Base-by-base conservation (phyloP, 495 filamentous ascomycete species). In the Aspergillus asperescens region DNA sequence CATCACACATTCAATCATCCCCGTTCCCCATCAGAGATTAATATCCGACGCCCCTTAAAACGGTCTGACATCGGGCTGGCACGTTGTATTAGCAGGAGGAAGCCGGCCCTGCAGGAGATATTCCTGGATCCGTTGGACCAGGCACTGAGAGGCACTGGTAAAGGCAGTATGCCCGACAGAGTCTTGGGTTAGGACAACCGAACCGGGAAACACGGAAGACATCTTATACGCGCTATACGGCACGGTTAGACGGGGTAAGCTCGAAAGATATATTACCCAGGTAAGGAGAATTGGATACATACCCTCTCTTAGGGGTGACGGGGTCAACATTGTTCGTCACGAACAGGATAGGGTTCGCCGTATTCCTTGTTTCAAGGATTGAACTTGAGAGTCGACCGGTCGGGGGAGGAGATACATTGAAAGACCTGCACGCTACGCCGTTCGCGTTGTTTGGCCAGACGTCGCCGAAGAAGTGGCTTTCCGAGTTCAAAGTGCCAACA, bases 121-220 rank as follows among this genome's bases (percentile, higher is more conserved):
- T 10, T 10, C 16, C 42, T 31, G 42, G n/a, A 31, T 13, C 3
- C 16, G 25, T 8, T 27, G 25, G 1, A 12, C 22, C 1, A 45
- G 15, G 24, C 42, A 45, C 4, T 3, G 3, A 24, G 42, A 45
- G 6, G 25, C 24, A 20, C 42, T 45, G 24, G 15, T 3, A n/a
- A 45, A 31, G 12, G 42, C 42, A 3, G 42, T 45, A n/a, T 45
- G 42, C 12, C 42, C 42, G n/a, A 45, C 42, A 1, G 42, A 31
- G 27, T 45, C 6, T 8, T 45, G 42, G 15, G 16, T 19, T 1
- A 45, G 24, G 5, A 45, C 42, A 7, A 19, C 42, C n/a, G 42
- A 45, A 24, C 42, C 42, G 42, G 24, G 42, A n/a, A 45, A 45
- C 1, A 45, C 42, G 9, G 24, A 29, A 1, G 42, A 45, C 42